Evolutionary conservation across 768 basidiomycete species (phyloP).

Genomic region (Kwoniella sp.): DNA sequence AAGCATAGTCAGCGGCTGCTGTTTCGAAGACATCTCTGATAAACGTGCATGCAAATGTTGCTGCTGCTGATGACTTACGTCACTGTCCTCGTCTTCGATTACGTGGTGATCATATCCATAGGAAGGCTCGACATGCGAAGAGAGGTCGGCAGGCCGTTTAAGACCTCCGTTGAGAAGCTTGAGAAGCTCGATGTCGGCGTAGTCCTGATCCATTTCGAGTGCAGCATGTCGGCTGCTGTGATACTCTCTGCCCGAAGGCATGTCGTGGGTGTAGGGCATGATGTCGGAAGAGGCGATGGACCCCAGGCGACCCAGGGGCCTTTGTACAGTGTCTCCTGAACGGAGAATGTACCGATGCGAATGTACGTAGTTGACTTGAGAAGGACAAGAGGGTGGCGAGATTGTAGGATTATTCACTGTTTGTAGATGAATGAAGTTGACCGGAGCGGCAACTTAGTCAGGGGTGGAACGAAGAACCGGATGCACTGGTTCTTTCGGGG

Average conservation of each 20-base stretch:
- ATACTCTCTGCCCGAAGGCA: slow-evolving; percentile 9
- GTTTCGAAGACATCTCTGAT: not conserved
- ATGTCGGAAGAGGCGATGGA: slow-evolving; percentile 11
- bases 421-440: not conserved
- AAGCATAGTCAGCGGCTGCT: slow-evolving; percentile 12
- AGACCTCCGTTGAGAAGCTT: slow-evolving; percentile 24
- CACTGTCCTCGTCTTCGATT: slow-evolving; percentile 18
- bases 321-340: slow-evolving; percentile 20
- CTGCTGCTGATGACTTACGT: slow-evolving; percentile 12
- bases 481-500: not conserved
- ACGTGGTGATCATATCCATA: slow-evolving; percentile 11
- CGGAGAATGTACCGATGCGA: slow-evolving; percentile 13
- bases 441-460: not conserved
- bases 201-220: slow-evolving; percentile 9
- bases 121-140: not conserved
- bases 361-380: not conserved
- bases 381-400: slow-evolving; percentile 1
- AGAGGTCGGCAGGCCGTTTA: slow-evolving; percentile 3
- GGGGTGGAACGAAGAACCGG: slow-evolving; percentile 3
- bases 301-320: slow-evolving; percentile 27
- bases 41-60: not conserved
- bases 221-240: not conserved
- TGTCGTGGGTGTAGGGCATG: slow-evolving; percentile 29
- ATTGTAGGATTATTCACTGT: not conserved
- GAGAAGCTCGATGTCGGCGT: slow-evolving; percentile 21